Percentiles rank a stretch among this genome's conserved stretches.
Conservation (phyloP, 202 grass and related monocot species). For the Dendrocalamus latiflorus region DNA sequence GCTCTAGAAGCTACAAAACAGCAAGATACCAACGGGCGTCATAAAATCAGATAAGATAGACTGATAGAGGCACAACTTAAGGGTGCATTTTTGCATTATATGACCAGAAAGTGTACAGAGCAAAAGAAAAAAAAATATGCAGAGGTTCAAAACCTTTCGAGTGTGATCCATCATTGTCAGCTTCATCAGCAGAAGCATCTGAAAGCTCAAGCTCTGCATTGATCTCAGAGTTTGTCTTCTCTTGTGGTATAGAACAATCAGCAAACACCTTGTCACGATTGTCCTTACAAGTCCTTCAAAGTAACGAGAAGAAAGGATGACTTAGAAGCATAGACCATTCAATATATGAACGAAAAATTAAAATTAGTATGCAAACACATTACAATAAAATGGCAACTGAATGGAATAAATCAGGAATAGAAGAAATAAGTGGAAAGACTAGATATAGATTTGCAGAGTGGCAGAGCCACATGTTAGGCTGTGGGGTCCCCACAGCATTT, state of each 20-base stretch:
- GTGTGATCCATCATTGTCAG: conserved; percentile 26
- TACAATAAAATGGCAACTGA: not conserved
- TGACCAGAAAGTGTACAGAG: conserved; percentile 9
- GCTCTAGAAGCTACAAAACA: conserved; percentile 50
- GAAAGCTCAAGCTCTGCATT: conserved; percentile 93
- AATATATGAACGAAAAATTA: not conserved
- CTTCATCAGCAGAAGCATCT: conserved; percentile 95
- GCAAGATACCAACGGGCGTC: conserved; percentile 31
- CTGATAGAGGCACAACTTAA: conserved; percentile 6
- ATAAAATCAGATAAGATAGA: conserved; percentile 32
- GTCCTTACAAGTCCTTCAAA: conserved; percentile 89
- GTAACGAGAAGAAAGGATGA: not conserved
- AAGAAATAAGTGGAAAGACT: not conserved
- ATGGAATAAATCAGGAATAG: not conserved
- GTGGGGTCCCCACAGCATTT: not conserved
- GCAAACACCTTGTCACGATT: conserved; percentile 65
- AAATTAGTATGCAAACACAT: not conserved
- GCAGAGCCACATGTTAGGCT: not conserved
- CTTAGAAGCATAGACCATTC: conserved; percentile 11
- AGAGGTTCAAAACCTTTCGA: conserved; percentile 44
- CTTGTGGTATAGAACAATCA: conserved; percentile 87
- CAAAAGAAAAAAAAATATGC: conserved; percentile 27
- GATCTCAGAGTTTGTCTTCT: conserved; percentile 94
- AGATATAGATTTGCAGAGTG: conserved; percentile 2
- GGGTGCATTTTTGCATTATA: not conserved